Percentiles rank a stretch among this genome's conserved stretches.
These are phyloP conservation scores for Gliomastix tumulicola DNA, from an alignment of 2,329 filamentous ascomycete species.

Conservation along the genomic window DNA sequence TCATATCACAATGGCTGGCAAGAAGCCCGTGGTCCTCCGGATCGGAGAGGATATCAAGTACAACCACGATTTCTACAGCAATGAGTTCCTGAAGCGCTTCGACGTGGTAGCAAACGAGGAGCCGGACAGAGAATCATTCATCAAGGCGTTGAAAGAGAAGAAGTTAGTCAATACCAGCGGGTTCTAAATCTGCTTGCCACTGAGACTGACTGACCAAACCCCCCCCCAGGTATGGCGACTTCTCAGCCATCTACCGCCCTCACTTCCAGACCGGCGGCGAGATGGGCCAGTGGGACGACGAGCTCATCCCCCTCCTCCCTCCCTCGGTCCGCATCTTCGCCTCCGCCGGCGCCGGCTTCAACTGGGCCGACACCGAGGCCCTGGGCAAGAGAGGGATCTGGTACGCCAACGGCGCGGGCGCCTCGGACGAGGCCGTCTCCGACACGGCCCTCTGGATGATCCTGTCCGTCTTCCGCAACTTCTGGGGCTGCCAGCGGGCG, in stretches of 20 bases:
- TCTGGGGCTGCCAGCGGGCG: constrained; percentile 28
- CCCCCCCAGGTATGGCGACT: constrained; percentile 12
- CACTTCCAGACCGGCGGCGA: constrained; percentile 57
- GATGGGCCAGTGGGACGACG: constrained; percentile 54
- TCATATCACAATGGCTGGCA: no score
- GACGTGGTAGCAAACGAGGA: constrained; percentile 28
- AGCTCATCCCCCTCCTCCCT: constrained; percentile 47
- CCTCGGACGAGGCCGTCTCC: constrained; percentile 33
- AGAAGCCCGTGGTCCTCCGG: constrained; percentile 29
- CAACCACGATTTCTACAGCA: constrained; percentile 31
- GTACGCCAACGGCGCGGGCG: constrained; percentile 34
- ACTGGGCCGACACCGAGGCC: constrained; percentile 51
- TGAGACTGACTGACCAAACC: background rate
- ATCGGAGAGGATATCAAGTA: constrained; percentile 40
- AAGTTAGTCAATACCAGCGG: no score
- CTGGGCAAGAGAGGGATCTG: constrained; percentile 29
- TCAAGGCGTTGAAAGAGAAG: constrained; percentile 28
- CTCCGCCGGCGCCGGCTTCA: constrained; percentile 54
- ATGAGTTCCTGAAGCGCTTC: constrained; percentile 29
- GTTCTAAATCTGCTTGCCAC: no score
- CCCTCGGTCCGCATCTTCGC: constrained; percentile 48
- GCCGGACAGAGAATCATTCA: constrained; percentile 27
- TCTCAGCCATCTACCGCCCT: constrained; percentile 42
- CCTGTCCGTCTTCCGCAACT: constrained; percentile 40
- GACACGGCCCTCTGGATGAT: constrained; percentile 34